Conservation (phyloP, 345 rosid genomes). For the Populus pruinosa region DNA sequence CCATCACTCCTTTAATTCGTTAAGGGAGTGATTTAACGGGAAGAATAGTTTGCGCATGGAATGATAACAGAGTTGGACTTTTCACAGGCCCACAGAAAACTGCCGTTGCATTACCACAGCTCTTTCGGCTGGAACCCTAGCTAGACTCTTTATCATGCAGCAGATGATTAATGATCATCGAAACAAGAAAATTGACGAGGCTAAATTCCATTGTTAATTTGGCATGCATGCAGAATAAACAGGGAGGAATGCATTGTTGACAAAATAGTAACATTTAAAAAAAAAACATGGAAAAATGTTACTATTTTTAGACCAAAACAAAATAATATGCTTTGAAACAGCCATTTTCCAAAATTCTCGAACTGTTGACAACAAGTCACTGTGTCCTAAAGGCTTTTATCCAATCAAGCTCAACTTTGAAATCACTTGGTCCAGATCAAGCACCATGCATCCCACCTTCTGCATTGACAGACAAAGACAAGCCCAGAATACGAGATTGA, state of each 20-base stretch:
- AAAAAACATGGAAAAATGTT: no score
- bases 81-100: no score
- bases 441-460: constrained; percentile 71
- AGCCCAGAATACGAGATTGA: constrained; percentile 66
- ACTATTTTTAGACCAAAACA: neutral
- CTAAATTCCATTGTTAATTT: neutral
- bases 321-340: neutral
- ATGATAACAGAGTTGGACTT: neutral
- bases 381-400: constrained; percentile 59
- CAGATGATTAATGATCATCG: no score
- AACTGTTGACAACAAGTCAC: neutral
- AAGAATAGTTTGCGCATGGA: neutral
- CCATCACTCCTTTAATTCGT: neutral
- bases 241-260: neutral
- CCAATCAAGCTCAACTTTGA: constrained; percentile 77
- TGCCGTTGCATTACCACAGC: no score
- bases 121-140: no score
- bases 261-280: no score
- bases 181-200: neutral
- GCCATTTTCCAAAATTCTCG: neutral
- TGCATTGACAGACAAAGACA: constrained; percentile 85
- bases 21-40: neutral
- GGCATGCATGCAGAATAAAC: neutral
- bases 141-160: no score
- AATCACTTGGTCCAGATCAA: constrained; percentile 72